Evolutionary conservation across 768 basidiomycete species (phyloP).

Genomic region (Rhodotorula toruloides): DNA sequence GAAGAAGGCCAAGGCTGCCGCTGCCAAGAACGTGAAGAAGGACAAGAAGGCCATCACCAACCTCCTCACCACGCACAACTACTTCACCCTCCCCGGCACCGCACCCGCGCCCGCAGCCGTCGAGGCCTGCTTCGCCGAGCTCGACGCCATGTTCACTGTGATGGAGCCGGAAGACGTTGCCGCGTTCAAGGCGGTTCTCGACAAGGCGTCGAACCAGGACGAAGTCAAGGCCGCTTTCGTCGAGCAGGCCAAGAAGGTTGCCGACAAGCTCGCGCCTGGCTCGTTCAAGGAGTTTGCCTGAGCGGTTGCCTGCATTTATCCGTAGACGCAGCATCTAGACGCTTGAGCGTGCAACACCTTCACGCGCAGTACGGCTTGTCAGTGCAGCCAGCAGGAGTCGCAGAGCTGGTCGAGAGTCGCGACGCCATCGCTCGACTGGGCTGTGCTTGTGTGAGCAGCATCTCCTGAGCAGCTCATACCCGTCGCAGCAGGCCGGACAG

Average conservation of each 20-base stretch:
- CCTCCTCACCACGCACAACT: slow-evolving; percentile 49
- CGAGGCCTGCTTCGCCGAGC: slow-evolving; percentile 49
- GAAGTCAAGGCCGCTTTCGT: slow-evolving; percentile 45
- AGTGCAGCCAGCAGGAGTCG: too few species aligned
- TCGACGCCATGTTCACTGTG: slow-evolving; percentile 47
- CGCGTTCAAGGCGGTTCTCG: slow-evolving; percentile 48
- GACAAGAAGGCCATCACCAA: slow-evolving; percentile 47
- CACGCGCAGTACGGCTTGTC: too few species aligned
- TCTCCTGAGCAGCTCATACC: too few species aligned
- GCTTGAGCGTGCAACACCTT: too few species aligned
- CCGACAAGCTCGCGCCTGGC: slow-evolving; percentile 40
- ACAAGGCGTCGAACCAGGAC: slow-evolving; percentile 45
- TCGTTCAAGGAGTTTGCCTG: slow-evolving; percentile 49
- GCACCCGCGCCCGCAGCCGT: slow-evolving; percentile 47
- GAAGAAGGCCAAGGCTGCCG: slow-evolving; percentile 74
- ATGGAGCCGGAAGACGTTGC: slow-evolving; percentile 50
- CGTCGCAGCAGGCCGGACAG: too few species aligned
- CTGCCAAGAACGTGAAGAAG: slow-evolving; percentile 41
- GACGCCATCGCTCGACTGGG: too few species aligned
- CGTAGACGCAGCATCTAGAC: too few species aligned
- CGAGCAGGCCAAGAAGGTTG: slow-evolving; percentile 41
- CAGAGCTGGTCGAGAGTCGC: too few species aligned
- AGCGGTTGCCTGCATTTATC: not conserved
- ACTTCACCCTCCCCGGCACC: slow-evolving; percentile 48
- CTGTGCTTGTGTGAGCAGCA: too few species aligned